Conservation (phyloP, 768 basidiomycete species). For the Termitomyces sp. region DNA sequence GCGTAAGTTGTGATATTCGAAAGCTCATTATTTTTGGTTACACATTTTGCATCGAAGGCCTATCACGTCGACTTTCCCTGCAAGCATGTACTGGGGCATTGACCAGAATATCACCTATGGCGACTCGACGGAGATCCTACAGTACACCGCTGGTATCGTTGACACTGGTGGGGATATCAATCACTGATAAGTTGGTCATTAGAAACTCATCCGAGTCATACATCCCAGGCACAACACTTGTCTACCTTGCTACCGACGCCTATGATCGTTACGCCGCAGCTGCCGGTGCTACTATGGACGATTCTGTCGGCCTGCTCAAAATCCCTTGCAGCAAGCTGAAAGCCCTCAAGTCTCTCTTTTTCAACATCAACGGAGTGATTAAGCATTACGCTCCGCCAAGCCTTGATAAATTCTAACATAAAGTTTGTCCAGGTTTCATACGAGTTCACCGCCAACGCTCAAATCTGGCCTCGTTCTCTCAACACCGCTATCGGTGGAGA, state of each 20-base stretch:
- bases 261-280: conserved; percentile 37
- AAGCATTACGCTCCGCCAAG: conserved; percentile 13
- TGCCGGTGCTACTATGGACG: conserved; percentile 41
- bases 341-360: conserved; percentile 51
- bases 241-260: conserved; percentile 45
- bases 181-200: too few relatives aligned
- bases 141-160: conserved; percentile 50
- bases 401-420: not conserved
- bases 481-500: conserved; percentile 30
- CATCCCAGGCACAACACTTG: conserved; percentile 42
- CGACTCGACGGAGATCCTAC: conserved; percentile 36
- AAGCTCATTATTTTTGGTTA: too few relatives aligned
- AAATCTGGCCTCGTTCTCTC: conserved; percentile 31
- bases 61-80: conserved; percentile 42
- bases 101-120: conserved; percentile 53
- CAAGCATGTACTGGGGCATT: conserved; percentile 55
- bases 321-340: conserved; percentile 48
- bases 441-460: conserved; percentile 35
- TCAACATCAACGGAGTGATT: conserved; percentile 50
- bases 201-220: not conserved
- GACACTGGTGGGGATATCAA: conserved; percentile 40
- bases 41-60: conserved; percentile 31
- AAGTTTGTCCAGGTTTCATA: conserved; percentile 24
- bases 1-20: conserved; percentile 23
- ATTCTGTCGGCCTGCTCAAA: conserved; percentile 42